Base-by-base conservation (phyloP, 1,284 basidiomycete genomes). In the Ceratobasidium papillatum region DNA sequence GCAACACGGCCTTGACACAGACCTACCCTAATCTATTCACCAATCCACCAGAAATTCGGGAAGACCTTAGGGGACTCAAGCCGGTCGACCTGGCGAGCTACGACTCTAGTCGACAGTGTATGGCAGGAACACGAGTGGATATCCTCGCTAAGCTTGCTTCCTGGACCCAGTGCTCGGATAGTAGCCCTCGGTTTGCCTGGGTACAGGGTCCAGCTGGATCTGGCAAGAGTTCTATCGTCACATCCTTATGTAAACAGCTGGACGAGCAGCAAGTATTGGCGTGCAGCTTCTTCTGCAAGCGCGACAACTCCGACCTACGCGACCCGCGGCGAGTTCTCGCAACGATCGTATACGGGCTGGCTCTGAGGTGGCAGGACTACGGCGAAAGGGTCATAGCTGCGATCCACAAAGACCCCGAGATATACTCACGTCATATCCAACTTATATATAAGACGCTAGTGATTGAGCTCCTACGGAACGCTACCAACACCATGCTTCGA, bases 341-440 rank as follows among this genome's bases (percentile, higher is more conserved):
- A 14, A 51, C 75, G 9, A 61, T 75, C 11, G 75, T 65, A 2
- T 51, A 61, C 22, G 69, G 63, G n/a, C 61, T 73, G 3, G 69
- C 71, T 2, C 22, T 19, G 8, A 43, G 63, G n/a, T 38, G 36
- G 14, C 17, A 27, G 32, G 43, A 19, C 11, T 65, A 56, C 30
- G 45, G 25, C 8, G 5, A 17, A 22, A 22, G 30, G 2, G 41
- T 76, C 7, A 54, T 14, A n/a, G 62, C 25, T 17, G 51, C 45
- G 8, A 51, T 71, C 32, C 59, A 38, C 19, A n/a, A 34, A 30
- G 25, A 65, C 22, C 27, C 43, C 0, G 61, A 25, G 12, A 1
- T 64, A 22, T 22, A 27, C 43, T 22, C 25, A n/a, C 25, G 12
- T 4, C 41, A 36, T 9, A 47, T 64, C 3, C 45, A 49, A 22